phyloP scores from a whole-genome alignment of 176 grass and related monocot genomes.

The Oryza meridionalis region DNA sequence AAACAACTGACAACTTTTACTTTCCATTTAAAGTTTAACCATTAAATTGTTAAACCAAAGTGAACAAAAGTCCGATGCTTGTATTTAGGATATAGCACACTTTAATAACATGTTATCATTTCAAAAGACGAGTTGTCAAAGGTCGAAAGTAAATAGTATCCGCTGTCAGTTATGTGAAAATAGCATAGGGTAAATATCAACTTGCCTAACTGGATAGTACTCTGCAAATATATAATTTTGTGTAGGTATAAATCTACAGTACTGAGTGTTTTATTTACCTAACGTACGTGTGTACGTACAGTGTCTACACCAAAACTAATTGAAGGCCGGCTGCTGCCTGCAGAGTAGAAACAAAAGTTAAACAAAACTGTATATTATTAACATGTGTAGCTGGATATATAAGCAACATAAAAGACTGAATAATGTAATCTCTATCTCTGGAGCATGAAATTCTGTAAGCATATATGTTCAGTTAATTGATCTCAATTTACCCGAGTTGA shows the following conservation, averaged over 20 bases:
- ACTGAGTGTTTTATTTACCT: background rate
- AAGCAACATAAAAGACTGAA: background rate
- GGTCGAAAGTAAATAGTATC: too few species aligned
- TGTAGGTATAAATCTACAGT: background rate
- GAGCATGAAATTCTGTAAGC: background rate
- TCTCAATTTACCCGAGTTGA: constrained; percentile 68
- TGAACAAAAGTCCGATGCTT: too few species aligned
- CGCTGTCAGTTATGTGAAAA: too few species aligned
- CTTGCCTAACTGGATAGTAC: background rate
- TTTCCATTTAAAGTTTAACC: too few species aligned
- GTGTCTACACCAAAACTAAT: background rate
- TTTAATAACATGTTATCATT: too few species aligned
- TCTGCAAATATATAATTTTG: background rate
- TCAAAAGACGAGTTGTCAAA: too few species aligned
- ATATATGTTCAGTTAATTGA: background rate
- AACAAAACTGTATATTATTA: constrained; percentile 3
- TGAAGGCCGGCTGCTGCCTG: constrained; percentile 37
- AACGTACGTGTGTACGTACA: background rate
- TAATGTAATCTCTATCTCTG: background rate
- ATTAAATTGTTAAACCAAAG: too few species aligned
- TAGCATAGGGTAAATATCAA: too few species aligned
- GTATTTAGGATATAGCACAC: too few species aligned
- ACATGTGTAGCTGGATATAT: background rate
- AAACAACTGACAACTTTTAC: too few species aligned
- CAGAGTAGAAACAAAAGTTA: background rate